phyloP scores from a whole-genome alignment of 495 filamentous ascomycete genomes.

The Penicillium lividum region DNA sequence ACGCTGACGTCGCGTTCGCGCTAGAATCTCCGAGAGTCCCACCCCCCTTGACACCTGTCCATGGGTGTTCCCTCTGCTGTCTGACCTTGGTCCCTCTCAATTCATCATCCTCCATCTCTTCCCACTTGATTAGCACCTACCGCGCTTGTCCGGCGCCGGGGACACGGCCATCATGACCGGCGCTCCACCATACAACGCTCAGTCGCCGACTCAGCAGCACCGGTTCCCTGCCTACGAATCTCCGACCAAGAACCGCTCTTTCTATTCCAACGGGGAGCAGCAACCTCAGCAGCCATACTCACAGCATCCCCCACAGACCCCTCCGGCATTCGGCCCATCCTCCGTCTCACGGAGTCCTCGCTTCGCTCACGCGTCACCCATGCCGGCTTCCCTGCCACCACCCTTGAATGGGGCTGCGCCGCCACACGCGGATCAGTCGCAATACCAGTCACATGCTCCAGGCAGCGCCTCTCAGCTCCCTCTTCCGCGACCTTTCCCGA shows the following conservation, averaged over 20 bases:
- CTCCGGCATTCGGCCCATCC: constrained; percentile 53
- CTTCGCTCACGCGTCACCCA: constrained; percentile 51
- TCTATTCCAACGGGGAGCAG: constrained; percentile 58
- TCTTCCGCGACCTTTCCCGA: constrained; percentile 49
- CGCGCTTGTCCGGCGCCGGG: constrained; percentile 31
- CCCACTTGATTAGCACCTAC: constrained; percentile 11
- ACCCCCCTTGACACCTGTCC: constrained; percentile 29
- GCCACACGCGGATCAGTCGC: constrained; percentile 40
- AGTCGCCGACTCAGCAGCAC: constrained; percentile 46
- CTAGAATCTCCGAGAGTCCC: constrained; percentile 17
- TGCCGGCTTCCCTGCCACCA: constrained; percentile 52
- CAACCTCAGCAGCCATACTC: constrained; percentile 40
- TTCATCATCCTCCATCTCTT: constrained; percentile 18
- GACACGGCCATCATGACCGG: constrained; percentile 51
- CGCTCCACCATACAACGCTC: constrained; percentile 48
- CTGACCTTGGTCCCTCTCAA: constrained; percentile 18
- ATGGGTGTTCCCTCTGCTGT: constrained; percentile 17
- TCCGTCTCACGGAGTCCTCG: constrained; percentile 56
- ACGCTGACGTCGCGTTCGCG: constrained; percentile 33
- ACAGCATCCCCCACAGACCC: constrained; percentile 54
- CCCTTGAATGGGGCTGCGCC: constrained; percentile 52
- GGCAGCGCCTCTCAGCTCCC: constrained; percentile 35
- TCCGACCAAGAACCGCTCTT: constrained; percentile 51
- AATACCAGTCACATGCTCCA: constrained; percentile 46
- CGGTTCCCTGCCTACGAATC: constrained; percentile 42